phyloP scores from a whole-genome alignment of 129 eudicot species.

The Escallonia herrerae region DNA sequence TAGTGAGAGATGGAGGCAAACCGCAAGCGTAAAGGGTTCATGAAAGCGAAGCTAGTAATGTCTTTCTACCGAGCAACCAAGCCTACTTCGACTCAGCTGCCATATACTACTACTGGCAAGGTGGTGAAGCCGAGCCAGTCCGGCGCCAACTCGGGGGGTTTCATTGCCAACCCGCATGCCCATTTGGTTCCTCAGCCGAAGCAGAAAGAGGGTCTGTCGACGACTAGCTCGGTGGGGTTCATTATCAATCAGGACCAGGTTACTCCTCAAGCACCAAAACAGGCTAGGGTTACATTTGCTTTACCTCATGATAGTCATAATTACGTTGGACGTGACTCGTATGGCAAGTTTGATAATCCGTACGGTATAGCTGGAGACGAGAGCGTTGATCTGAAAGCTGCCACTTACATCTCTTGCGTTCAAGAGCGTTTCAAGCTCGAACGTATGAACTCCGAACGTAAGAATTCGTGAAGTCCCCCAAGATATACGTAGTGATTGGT shows the following conservation, averaged over 20 bases:
- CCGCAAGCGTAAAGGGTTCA: constrained; percentile 49
- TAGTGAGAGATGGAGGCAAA: constrained; percentile 38
- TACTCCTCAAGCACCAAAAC: constrained; percentile 29
- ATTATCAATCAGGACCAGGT: constrained; percentile 56
- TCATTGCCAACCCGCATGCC: not conserved
- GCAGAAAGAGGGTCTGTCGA: constrained; percentile 12
- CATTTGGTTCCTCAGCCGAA: constrained; percentile 14
- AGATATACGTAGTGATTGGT: no score
- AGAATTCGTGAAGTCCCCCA: not conserved
- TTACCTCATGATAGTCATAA: constrained; percentile 14
- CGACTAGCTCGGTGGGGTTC: constrained; percentile 28
- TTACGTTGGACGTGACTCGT: constrained; percentile 5
- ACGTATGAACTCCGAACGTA: constrained; percentile 22
- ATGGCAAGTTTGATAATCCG: constrained; percentile 35
- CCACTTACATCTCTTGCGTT: constrained; percentile 62
- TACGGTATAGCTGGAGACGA: constrained; percentile 53
- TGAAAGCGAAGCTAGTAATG: constrained; percentile 43
- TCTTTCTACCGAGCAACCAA: constrained; percentile 37
- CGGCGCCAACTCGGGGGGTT: not conserved
- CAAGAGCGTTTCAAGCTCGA: constrained; percentile 67
- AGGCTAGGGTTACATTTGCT: constrained; percentile 36
- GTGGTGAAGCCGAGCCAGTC: not conserved
- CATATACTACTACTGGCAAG: no score
- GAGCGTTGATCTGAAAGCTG: constrained; percentile 52
- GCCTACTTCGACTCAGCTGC: no score